Base-by-base conservation (phyloP, 306 rosid genomes). In the Quillaja saponaria region DNA sequence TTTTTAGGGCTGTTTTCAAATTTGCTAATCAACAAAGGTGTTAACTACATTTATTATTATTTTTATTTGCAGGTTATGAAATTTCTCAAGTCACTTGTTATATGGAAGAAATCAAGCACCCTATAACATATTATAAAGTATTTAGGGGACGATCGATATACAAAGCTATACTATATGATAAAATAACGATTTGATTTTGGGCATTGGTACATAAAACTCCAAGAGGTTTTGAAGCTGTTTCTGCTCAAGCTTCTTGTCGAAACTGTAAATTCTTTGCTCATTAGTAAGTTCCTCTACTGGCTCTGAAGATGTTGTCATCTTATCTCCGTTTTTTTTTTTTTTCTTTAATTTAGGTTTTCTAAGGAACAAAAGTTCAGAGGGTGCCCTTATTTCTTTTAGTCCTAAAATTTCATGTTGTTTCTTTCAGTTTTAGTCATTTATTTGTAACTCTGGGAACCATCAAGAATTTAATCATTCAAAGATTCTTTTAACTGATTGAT, bases 71-170 rank as follows among this genome's bases (percentile, higher is more conserved):
- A 92, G 98, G 98, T 94, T 7, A 83, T 94, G 99, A 84, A 85
- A 69, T 94, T 94, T 78, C 97, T 94, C 50, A 78, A 81, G 76
- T 78, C 94, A 42, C 79, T 94, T 73, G 96, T 80, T 53, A 38
- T 67, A 51, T 89, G 90, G 95, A 83, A 80, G 79, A 59, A 70
- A 44, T 85, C 84, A 58, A 76, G 86, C 68, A 42, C 80, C 51
- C 50, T 81, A 63, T 86, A 82, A 74, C 70, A 77, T 62, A 69
- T 47, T 55, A 66, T 61, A 78, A 82, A 69, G 75, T 60, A 64
- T 54, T 65, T 69, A 66, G 82, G 67, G 73, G 75, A 76, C 69
- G 68, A 62, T 49, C 69, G 68, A 62, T 49, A 75, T 70, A 67
- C 63, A 74, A 74, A 55, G 56, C 73, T 76, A 67, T 71, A 63